phyloP scores from a whole-genome alignment of 1,284 basidiomycete genomes.

The Laetiporus sulphureus region DNA sequence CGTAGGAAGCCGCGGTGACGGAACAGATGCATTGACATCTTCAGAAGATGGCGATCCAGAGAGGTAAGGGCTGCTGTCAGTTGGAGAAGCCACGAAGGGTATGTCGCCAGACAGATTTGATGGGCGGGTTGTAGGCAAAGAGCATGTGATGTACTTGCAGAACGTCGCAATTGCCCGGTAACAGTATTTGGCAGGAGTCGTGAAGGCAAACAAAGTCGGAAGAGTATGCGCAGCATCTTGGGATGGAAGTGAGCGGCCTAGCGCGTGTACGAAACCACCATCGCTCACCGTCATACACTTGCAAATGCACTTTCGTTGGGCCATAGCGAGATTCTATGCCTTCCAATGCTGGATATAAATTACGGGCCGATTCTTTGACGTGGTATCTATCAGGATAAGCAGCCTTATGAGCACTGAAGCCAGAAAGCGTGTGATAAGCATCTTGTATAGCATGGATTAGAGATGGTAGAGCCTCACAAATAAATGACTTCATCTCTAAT shows the following conservation, averaged over 20 bases:
- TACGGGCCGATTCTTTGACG: constrained; percentile 37
- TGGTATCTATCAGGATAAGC: constrained; percentile 77
- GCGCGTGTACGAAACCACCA: too few species aligned
- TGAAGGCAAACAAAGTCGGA: constrained; percentile 78
- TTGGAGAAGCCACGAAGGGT: neutral
- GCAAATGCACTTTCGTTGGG: constrained; percentile 88
- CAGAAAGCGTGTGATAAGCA: neutral
- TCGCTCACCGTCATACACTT: constrained; percentile 74
- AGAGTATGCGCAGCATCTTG: constrained; percentile 70
- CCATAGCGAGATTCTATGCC: constrained; percentile 16
- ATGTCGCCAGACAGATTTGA: neutral
- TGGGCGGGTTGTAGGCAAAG: constrained; percentile 18
- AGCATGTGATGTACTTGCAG: constrained; percentile 54
- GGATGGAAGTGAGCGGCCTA: neutral
- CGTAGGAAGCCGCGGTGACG: too few species aligned
- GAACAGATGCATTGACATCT: too few species aligned
- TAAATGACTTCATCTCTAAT: constrained; percentile 91
- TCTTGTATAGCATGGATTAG: neutral
- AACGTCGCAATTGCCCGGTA: constrained; percentile 68
- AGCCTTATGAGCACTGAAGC: constrained; percentile 84
- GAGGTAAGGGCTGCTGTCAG: neutral
- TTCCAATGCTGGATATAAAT: neutral
- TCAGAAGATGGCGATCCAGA: neutral
- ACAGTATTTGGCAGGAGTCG: constrained; percentile 75
- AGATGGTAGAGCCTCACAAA: constrained; percentile 45